A percentile compares a stretch with the other conserved stretches of the same genome.
phyloP scores from a whole-genome alignment of 2,329 filamentous ascomycete genomes.

The Neoarthrinium moseri region DNA sequence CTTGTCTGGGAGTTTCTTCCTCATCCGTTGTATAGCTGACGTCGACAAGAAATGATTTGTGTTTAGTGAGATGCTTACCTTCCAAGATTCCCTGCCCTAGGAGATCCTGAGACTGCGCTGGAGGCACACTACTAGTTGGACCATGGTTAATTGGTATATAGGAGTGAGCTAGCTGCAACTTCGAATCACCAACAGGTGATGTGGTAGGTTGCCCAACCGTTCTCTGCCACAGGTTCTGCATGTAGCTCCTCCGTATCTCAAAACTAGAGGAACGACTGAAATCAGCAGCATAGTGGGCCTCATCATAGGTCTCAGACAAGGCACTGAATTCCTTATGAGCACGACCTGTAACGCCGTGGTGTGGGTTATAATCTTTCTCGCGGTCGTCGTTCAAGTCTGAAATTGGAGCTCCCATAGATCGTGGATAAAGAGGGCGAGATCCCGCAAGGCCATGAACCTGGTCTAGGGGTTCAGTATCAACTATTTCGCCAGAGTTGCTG shows the following conservation, averaged over 20 bases:
- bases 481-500: constrained; percentile 78
- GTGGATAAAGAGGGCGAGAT: constrained; percentile 68
- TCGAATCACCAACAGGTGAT: constrained; percentile 42
- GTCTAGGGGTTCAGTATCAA: constrained; percentile 74
- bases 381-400: constrained; percentile 71
- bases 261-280: constrained; percentile 84
- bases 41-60: too few relatives aligned
- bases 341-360: constrained; percentile 85
- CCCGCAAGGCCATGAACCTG: constrained; percentile 67
- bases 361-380: constrained; percentile 79
- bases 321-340: constrained; percentile 84
- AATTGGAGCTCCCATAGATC: constrained; percentile 70
- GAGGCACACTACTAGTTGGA: too few relatives aligned
- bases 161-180: too few relatives aligned
- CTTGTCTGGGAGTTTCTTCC: too few relatives aligned
- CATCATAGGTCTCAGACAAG: constrained; percentile 76
- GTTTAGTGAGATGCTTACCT: too few relatives aligned
- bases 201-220: constrained; percentile 73
- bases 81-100: too few relatives aligned
- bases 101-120: too few relatives aligned
- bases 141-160: too few relatives aligned
- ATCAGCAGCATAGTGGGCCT: constrained; percentile 85
- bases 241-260: constrained; percentile 73
- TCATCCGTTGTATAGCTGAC: too few relatives aligned
- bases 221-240: constrained; percentile 79